Conservation (phyloP, 441 rosid genomes). For the Populus trichocarpa region DNA sequence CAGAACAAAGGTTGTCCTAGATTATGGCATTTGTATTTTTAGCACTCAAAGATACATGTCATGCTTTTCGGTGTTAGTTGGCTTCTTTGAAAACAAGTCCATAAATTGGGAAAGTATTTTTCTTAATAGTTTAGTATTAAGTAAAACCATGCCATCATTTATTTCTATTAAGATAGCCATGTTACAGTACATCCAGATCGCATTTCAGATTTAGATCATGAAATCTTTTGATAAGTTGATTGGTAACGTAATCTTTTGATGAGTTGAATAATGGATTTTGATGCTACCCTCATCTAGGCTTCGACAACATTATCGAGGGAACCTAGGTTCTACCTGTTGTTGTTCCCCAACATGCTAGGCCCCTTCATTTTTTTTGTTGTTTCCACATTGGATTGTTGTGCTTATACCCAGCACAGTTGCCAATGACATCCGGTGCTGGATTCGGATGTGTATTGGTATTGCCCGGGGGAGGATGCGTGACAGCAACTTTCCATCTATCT, state of each 20-base stretch:
- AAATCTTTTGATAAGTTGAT: too few relatives aligned
- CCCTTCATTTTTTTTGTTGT: not conserved
- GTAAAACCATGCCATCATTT: not conserved
- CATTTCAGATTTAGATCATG: not conserved
- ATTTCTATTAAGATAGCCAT: not conserved
- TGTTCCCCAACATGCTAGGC: not conserved
- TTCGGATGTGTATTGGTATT: not conserved
- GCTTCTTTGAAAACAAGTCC: not conserved
- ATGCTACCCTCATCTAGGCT: not conserved
- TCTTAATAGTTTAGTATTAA: not conserved
- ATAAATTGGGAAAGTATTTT: not conserved
- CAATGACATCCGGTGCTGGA: not conserved
- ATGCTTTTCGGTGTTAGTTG: not conserved
- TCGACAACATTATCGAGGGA: not conserved
- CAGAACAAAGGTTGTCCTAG: constrained; percentile 84
- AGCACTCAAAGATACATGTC: not conserved
- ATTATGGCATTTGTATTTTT: constrained; percentile 16
- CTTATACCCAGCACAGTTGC: not conserved
- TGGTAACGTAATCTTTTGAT: not conserved
- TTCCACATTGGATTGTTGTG: not conserved
- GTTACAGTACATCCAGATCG: not conserved
- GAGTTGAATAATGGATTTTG: not conserved
- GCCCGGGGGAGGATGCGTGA: not conserved
- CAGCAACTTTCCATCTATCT: not conserved
- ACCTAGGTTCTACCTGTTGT: not conserved